phyloP scores from a whole-genome alignment of 257 asterid genomes.

The Fraxinus pennsylvanica region DNA sequence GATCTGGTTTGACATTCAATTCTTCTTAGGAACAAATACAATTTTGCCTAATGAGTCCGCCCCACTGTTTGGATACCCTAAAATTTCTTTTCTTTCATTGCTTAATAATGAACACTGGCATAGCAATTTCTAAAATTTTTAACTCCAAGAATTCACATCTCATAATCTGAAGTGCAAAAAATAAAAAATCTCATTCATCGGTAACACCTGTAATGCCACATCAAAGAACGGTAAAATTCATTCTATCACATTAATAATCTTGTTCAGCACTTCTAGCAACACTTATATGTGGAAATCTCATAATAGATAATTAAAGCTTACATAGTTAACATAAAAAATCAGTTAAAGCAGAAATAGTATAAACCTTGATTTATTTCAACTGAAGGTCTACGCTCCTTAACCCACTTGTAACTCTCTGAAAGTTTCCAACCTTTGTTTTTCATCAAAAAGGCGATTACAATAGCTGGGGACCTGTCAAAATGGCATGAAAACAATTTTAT shows the following conservation, averaged over 20 bases:
- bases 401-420: constrained; percentile 90
- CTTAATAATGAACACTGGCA: not conserved
- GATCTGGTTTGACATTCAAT: not conserved
- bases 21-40: not conserved
- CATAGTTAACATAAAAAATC: not conserved
- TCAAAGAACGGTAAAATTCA: too few species aligned
- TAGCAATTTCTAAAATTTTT: not conserved
- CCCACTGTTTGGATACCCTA: not conserved
- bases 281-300: not conserved
- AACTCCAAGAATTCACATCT: not conserved
- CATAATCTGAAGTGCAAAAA: not conserved
- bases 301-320: not conserved
- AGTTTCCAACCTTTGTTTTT: constrained; percentile 91
- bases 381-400: constrained; percentile 80
- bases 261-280: not conserved
- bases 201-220: too few species aligned
- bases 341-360: constrained; percentile 9
- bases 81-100: not conserved
- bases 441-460: constrained; percentile 92
- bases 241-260: not conserved
- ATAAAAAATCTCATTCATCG: too few species aligned
- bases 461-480: constrained; percentile 81
- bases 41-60: not conserved
- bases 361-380: constrained; percentile 77
- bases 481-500: not conserved